Base-by-base conservation (phyloP, 2,329 filamentous ascomycete genomes). In the Pyrenochaeta sp. region DNA sequence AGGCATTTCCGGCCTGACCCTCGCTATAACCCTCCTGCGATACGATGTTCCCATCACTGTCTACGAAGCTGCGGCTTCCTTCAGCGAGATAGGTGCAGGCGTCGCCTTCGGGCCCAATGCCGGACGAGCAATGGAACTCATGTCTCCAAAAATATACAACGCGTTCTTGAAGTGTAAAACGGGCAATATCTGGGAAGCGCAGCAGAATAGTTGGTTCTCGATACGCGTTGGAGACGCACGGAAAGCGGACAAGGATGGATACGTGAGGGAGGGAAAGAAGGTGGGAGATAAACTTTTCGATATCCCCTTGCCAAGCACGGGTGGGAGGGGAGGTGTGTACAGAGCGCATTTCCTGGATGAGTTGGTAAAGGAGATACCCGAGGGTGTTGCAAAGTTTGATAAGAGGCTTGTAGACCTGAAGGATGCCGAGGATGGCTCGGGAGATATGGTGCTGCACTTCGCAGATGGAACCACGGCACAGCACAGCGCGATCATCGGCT, bases 11-110 rank as follows among this genome's bases (percentile, higher is more conserved):
- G 85, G 85, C 21, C 75, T 87, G 15, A 75, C 75, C 7, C 78
- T 87, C 7, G 83, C 82, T 20, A 79, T 84, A 41, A 82, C 79
- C 6, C 79, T 87, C 23, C 71, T 80, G 49, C 69, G 79, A 49
- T 76, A 79, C 51, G 66, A 76, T 32, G 63, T 86, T 31, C 70
- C 74, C 2, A 74, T 84, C 32, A 77, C 77, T 20, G 78, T 88
- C 56, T 88, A 85, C 63, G 85, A 88, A 69, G 77, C 82, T 10
- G 83, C 84, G 0, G 49, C 75, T 0, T 73, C 74, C 11, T 87
- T 87, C 56, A 78, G 77, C 30, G 85, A 87, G 64, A 83, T 87
- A 27, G 85, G 85, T 2, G 83, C 84, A 2, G 86, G 84, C 5
- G 78, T 87, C 1, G 79, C 80, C 1, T 81, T 87, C 41, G 82